phyloP scores from a whole-genome alignment of 1,139 yeast genomes.

The Suhomyces yuchorum region DNA sequence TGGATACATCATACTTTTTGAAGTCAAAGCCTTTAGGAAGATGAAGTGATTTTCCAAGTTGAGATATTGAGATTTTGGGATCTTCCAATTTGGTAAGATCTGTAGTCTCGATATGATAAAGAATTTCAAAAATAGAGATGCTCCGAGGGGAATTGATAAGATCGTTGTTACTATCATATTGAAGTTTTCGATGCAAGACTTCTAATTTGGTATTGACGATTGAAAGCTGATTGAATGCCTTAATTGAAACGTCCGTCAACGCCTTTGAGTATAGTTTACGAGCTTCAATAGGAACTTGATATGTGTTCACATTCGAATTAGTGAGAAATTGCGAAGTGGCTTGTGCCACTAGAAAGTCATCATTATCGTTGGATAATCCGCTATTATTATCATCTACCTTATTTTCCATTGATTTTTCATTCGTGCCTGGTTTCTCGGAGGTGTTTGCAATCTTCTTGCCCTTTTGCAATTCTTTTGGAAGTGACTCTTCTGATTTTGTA shows the following conservation, averaged over 20 bases:
- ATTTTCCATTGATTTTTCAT: conserved; percentile 2
- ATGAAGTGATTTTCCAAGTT: conserved; percentile 20
- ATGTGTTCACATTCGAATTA: conserved; percentile 42
- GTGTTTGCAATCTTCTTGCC: conserved; percentile 1
- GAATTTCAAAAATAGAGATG: conserved; percentile 52
- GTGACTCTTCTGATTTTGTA: conserved; percentile 27
- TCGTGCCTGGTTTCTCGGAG: neutral
- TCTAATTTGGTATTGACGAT: conserved; percentile 44
- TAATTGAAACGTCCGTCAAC: conserved; percentile 34
- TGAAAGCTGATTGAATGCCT: conserved; percentile 21
- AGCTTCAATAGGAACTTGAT: conserved; percentile 39
- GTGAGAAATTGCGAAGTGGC: conserved; percentile 42
- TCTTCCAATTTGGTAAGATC: conserved; percentile 27
- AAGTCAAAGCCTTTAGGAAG: conserved; percentile 14
- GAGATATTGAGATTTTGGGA: conserved; percentile 20
- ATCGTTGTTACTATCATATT: conserved; percentile 46
- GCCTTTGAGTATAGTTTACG: conserved; percentile 33
- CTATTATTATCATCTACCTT: neutral
- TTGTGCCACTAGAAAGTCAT: conserved; percentile 39
- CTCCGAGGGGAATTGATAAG: conserved; percentile 45
- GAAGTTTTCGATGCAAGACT: conserved; percentile 55
- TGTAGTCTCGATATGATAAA: conserved; percentile 32
- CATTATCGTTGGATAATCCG: conserved; percentile 9
- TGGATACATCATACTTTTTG: conserved; percentile 25
- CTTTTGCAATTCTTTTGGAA: conserved; percentile 25